These are phyloP conservation scores for Scutellaria minor DNA, from an alignment of 257 asterid genomes.

Conservation along the genomic window DNA sequence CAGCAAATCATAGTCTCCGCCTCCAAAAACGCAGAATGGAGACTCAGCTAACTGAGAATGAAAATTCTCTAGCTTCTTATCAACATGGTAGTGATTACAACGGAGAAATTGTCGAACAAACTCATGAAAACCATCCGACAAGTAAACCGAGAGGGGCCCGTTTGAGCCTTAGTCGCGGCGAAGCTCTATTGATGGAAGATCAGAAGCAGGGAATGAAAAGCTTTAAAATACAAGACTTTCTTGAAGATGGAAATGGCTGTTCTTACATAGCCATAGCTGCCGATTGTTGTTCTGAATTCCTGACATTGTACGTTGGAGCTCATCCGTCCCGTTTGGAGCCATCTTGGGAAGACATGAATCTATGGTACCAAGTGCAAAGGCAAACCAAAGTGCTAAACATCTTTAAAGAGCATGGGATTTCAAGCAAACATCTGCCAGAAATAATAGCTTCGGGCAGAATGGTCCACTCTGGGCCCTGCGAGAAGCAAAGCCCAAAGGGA, in stretches of 20 bases:
- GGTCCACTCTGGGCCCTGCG: slow-evolving; percentile 67
- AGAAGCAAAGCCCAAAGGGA: slow-evolving; percentile 66
- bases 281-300: slow-evolving; percentile 40
- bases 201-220: slow-evolving; percentile 54
- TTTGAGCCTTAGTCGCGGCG: slow-evolving; percentile 59
- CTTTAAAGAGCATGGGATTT: slow-evolving; percentile 56
- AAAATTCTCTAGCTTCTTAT: slow-evolving; percentile 43
- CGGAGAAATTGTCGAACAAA: slow-evolving; percentile 61
- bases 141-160: slow-evolving; percentile 45
- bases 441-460: slow-evolving; percentile 69
- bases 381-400: slow-evolving; percentile 78
- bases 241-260: slow-evolving; percentile 51
- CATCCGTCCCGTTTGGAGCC: slow-evolving; percentile 84
- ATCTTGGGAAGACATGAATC: slow-evolving; percentile 90
- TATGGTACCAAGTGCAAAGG: slow-evolving; percentile 89
- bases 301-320: slow-evolving; percentile 67
- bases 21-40: slow-evolving; percentile 75
- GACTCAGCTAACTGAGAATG: slow-evolving; percentile 44
- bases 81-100: slow-evolving; percentile 37
- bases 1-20: slow-evolving; percentile 71
- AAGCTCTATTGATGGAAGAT: slow-evolving; percentile 68
- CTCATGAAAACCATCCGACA: slow-evolving; percentile 36
- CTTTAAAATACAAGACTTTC: slow-evolving; percentile 56
- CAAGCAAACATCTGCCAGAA: slow-evolving; percentile 66
- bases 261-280: slow-evolving; percentile 57